phyloP scores from a whole-genome alignment of 1,284 basidiomycete genomes.

The Boletus calvinii region DNA sequence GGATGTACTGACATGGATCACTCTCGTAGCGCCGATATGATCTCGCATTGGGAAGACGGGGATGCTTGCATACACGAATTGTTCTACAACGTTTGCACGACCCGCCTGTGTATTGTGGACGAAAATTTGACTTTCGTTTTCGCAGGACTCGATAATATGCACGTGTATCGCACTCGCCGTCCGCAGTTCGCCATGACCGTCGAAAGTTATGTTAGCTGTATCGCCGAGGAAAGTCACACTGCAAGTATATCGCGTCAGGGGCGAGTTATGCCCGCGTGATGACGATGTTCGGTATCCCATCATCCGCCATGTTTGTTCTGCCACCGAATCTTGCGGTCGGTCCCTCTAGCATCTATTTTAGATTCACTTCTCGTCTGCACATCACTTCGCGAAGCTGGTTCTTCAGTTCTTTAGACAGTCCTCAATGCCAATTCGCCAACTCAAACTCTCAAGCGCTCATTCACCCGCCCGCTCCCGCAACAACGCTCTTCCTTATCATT shows the following conservation, averaged over 20 bases:
- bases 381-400: slow-evolving; percentile 28
- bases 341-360: slow-evolving; percentile 22
- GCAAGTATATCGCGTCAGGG: slow-evolving; percentile 25
- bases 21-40: slow-evolving; percentile 38
- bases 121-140: slow-evolving; percentile 12
- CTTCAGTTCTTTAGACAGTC: slow-evolving; percentile 8
- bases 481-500: not conserved
- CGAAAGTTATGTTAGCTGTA: slow-evolving; percentile 24
- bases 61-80: slow-evolving; percentile 32
- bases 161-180: slow-evolving; percentile 36
- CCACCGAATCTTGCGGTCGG: slow-evolving; percentile 18
- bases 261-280: slow-evolving; percentile 20
- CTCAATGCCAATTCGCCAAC: slow-evolving; percentile 10
- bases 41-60: slow-evolving; percentile 37
- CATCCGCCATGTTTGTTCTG: slow-evolving; percentile 25
- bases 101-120: slow-evolving; percentile 5
- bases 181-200: slow-evolving; percentile 29
- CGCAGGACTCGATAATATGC: slow-evolving; percentile 37
- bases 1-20: slow-evolving; percentile 9
- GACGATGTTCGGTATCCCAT: slow-evolving; percentile 20
- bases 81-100: slow-evolving; percentile 32
- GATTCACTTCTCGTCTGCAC: slow-evolving; percentile 19
- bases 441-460: slow-evolving; percentile 6
- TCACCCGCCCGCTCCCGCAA: slow-evolving; percentile 2
- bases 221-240: slow-evolving; percentile 21